A percentile compares a stretch with the other conserved stretches of the same genome.
These are phyloP conservation scores for Fusarium nanum DNA, from an alignment of 2,329 filamentous ascomycete genomes.

Conservation along the genomic window DNA sequence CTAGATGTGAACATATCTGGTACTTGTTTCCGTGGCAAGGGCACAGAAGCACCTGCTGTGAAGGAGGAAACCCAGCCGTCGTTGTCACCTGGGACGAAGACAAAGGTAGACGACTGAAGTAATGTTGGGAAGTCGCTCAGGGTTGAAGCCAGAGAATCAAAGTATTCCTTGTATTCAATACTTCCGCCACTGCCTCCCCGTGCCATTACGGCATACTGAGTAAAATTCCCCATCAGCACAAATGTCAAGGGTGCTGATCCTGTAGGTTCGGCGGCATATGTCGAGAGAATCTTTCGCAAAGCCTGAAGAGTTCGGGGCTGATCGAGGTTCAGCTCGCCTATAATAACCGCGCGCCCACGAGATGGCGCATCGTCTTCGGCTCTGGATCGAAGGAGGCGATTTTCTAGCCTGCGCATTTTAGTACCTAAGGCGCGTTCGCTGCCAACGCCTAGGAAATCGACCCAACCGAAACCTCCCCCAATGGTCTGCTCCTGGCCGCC, in stretches of 20 bases:
- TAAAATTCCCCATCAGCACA: conserved; percentile 88
- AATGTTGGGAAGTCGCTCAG: conserved; percentile 86
- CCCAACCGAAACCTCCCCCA: conserved; percentile 92
- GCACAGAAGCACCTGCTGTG: conserved; percentile 76
- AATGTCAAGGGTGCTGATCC: conserved; percentile 80
- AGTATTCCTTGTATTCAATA: conserved; percentile 97
- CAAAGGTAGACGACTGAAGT: conserved; percentile 82
- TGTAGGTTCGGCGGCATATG: conserved; percentile 75
- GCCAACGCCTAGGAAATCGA: conserved; percentile 92
- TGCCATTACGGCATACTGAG: conserved; percentile 72
- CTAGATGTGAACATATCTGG: conserved; percentile 92
- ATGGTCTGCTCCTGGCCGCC: conserved; percentile 70
- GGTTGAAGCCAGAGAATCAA: conserved; percentile 85
- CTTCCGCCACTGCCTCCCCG: conserved; percentile 79
- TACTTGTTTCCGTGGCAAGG: conserved; percentile 76
- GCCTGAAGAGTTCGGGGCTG: conserved; percentile 84
- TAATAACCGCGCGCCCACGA: conserved; percentile 73
- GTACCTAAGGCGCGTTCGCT: conserved; percentile 86
- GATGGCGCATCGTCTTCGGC: conserved; percentile 50
- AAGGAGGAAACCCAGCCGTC: conserved; percentile 97
- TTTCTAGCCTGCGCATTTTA: conserved; percentile 85
- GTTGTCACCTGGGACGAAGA: conserved; percentile 96
- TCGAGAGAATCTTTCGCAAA: conserved; percentile 79
- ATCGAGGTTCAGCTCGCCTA: conserved; percentile 90
- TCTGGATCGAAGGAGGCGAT: conserved; percentile 68